These are phyloP conservation scores for Haplosporangium gracile DNA, from an alignment of 192 early-diverging fungal species.

Conservation along the genomic window DNA sequence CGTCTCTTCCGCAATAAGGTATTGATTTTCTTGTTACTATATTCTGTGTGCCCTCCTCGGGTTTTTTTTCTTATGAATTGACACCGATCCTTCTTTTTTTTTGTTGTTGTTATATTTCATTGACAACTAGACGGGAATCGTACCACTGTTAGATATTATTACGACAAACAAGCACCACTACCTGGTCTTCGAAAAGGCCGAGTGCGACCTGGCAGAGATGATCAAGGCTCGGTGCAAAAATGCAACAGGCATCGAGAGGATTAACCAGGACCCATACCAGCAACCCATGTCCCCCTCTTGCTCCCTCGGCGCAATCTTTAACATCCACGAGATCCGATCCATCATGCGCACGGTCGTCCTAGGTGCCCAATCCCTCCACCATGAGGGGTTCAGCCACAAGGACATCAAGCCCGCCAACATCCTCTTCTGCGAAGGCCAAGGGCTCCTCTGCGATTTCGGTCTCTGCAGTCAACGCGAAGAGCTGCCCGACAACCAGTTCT, in stretches of 20 bases:
- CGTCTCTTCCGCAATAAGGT: conserved; percentile 27
- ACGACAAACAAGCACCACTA: conserved; percentile 53
- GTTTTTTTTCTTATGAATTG: too few relatives aligned
- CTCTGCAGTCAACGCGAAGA: conserved; percentile 43
- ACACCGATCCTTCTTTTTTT: not conserved
- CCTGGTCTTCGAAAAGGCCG: conserved; percentile 42
- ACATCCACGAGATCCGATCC: conserved; percentile 36
- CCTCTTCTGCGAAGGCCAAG: conserved; percentile 22
- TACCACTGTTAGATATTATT: conserved; percentile 47
- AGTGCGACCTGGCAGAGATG: conserved; percentile 47
- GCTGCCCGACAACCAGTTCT: conserved; percentile 49
- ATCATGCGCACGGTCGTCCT: conserved; percentile 41
- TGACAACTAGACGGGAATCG: conserved; percentile 19
- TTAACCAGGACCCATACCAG: conserved; percentile 5
- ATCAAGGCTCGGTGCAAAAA: conserved; percentile 17
- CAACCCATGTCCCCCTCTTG: conserved; percentile 31
- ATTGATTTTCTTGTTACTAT: not conserved
- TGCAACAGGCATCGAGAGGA: not conserved
- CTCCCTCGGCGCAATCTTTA: conserved; percentile 28
- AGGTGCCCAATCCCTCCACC: conserved; percentile 27
- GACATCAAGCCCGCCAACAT: conserved; percentile 55
- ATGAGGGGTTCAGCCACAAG: conserved; percentile 47
- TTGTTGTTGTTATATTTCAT: not conserved
- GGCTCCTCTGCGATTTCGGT: conserved; percentile 46
- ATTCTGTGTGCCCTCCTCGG: too few relatives aligned